phyloP scores from a whole-genome alignment of 495 filamentous ascomycete genomes.

The Trichoderma parareesei region DNA sequence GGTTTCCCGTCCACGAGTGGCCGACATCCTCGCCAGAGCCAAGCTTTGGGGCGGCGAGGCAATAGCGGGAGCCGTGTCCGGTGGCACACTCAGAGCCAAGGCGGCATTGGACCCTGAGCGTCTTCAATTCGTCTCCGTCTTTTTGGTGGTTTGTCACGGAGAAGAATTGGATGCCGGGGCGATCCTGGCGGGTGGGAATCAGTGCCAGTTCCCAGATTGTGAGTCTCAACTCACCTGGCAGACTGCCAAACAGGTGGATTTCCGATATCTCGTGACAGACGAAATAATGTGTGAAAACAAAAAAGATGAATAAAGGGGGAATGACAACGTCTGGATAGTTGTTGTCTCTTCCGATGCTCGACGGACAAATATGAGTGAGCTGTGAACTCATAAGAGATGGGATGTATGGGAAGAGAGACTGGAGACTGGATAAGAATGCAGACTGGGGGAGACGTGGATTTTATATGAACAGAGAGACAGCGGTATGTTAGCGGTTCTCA shows the following conservation, averaged over 20 bases:
- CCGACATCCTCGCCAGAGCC: background rate
- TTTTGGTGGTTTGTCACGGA: background rate
- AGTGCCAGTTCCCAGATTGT: background rate
- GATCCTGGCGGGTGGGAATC: background rate
- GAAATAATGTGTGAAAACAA: background rate
- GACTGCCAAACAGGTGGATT: background rate
- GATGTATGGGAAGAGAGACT: no score
- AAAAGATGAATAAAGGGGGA: background rate
- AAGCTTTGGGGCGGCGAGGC: background rate
- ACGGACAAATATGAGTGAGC: no score
- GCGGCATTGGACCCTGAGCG: background rate
- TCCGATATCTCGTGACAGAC: background rate
- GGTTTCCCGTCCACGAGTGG: background rate
- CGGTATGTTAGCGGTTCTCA: no score
- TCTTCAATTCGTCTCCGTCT: background rate
- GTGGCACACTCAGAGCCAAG: background rate
- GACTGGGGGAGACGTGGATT: no score
- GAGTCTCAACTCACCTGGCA: background rate
- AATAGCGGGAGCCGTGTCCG: background rate
- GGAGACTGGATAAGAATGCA: no score
- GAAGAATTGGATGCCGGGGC: background rate
- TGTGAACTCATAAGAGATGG: no score
- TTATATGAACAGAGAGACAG: no score
- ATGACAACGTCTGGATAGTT: background rate
- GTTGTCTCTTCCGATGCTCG: background rate